phyloP scores from a whole-genome alignment of 2,329 filamentous ascomycete genomes.

The Monilinia aucupariae region DNA sequence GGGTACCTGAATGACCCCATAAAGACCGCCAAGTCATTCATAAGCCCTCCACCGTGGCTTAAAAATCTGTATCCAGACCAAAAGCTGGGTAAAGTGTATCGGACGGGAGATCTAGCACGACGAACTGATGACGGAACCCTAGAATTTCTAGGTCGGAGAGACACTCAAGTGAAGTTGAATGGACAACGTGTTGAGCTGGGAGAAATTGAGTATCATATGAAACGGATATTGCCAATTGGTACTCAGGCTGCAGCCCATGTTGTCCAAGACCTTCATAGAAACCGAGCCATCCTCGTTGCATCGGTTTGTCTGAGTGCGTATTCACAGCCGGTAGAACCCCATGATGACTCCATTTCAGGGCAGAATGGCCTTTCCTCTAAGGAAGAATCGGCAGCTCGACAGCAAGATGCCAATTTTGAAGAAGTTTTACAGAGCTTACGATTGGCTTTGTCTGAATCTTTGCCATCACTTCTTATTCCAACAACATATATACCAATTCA shows the following conservation, averaged over 20 bases:
- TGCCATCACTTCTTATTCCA: slow-evolving; percentile 35
- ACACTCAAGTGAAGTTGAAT: background rate
- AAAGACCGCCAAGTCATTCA: slow-evolving; percentile 37
- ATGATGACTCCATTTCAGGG: background rate
- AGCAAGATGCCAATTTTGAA: background rate
- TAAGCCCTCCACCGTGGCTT: slow-evolving; percentile 35
- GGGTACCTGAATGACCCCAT: slow-evolving; percentile 39
- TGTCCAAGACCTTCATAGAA: background rate
- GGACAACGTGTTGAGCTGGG: background rate
- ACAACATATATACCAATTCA: slow-evolving; percentile 32
- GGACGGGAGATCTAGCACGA: background rate
- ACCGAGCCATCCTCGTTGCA: background rate
- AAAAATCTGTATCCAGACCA: background rate
- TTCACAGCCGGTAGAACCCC: background rate
- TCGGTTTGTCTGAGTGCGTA: background rate
- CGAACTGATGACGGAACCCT: background rate
- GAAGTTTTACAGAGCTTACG: background rate
- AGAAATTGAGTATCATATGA: slow-evolving; percentile 4
- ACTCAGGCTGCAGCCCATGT: background rate
- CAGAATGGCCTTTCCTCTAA: background rate
- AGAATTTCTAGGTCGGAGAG: background rate
- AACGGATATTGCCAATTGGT: background rate
- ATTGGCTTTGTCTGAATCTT: background rate
- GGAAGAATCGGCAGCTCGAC: background rate
- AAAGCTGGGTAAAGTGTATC: background rate